A percentile compares a stretch with the other conserved stretches of the same genome.
Evolutionary conservation across 2,329 filamentous ascomycete species (phyloP).

Genomic region (Fragosphaeria purpurea): DNA sequence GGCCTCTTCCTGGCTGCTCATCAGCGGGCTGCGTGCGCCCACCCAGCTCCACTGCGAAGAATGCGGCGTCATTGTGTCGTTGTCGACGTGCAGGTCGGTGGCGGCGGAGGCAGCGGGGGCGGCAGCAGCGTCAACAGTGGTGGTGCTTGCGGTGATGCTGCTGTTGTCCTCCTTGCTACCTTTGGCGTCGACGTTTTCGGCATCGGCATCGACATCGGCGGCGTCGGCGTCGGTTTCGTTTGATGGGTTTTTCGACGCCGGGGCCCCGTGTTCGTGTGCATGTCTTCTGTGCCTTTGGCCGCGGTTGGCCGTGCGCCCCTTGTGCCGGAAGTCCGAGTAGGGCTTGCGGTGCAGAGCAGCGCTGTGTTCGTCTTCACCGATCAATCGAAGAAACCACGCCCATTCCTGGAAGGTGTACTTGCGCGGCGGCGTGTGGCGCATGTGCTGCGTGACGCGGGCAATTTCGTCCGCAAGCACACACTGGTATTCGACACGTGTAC

Average conservation of each 20-base stretch:
- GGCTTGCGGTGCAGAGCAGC: slow-evolving; percentile 39
- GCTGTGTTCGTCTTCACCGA: slow-evolving; percentile 53
- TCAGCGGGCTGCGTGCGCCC: slow-evolving; percentile 56
- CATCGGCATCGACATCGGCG: not conserved
- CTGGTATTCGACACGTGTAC: slow-evolving; percentile 40
- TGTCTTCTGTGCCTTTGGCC: not conserved
- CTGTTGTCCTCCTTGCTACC: no score
- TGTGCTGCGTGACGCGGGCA: slow-evolving; percentile 51
- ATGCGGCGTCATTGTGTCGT: not conserved
- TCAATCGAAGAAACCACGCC: slow-evolving; percentile 72
- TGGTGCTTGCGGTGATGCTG: no score
- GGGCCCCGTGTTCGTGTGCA: no score
- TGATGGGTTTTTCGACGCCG: no score
- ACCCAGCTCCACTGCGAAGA: slow-evolving; percentile 59
- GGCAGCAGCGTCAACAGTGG: no score
- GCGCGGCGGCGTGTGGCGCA: slow-evolving; percentile 46
- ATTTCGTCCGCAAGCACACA: slow-evolving; percentile 66
- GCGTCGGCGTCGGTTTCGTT: no score
- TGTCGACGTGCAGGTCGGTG: not conserved
- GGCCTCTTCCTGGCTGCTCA: slow-evolving; percentile 57
- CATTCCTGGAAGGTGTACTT: slow-evolving; percentile 76
- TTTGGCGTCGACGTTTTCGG: not conserved
- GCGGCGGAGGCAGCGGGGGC: no score
- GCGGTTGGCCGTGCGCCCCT: not conserved
- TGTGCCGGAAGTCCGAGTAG: not conserved